Evolutionary conservation across 1,284 basidiomycete genomes (phyloP).

Genomic region (Sanghuangporus baumii): DNA sequence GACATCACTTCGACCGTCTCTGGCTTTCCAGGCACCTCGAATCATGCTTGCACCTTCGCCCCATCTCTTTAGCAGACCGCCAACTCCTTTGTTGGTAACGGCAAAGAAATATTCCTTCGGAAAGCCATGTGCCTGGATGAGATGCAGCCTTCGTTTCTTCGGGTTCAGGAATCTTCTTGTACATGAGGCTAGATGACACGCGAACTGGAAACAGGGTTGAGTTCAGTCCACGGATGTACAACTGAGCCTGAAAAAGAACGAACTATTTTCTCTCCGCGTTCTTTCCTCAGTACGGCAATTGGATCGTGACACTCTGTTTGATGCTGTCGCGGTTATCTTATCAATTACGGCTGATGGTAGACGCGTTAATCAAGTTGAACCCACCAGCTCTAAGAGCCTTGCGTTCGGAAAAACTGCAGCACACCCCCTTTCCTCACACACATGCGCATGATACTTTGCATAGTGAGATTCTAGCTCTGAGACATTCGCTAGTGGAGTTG

Average conservation of each 20-base stretch:
- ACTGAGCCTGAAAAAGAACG: constrained; percentile 28
- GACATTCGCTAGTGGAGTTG: constrained; percentile 55
- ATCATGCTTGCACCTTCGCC: constrained; percentile 76
- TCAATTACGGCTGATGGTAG: background rate
- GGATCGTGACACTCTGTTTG: constrained; percentile 86
- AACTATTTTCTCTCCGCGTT: constrained; percentile 86
- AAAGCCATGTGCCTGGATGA: constrained; percentile 77
- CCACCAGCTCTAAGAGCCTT: constrained; percentile 68
- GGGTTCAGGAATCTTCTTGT: constrained; percentile 63
- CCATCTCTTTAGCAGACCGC: constrained; percentile 67
- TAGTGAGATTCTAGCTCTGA: constrained; percentile 78
- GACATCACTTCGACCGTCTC: constrained; percentile 25
- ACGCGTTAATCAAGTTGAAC: constrained; percentile 27
- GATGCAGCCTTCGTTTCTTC: constrained; percentile 73
- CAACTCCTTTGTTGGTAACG: constrained; percentile 84
- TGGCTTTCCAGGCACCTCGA: constrained; percentile 60
- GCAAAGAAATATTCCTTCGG: constrained; percentile 86
- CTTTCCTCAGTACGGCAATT: constrained; percentile 63
- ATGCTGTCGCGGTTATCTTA: constrained; percentile 45
- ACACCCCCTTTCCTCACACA: constrained; percentile 67
- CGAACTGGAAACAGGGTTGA: constrained; percentile 50
- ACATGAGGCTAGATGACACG: constrained; percentile 71
- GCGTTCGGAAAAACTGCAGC: constrained; percentile 83
- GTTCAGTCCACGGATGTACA: constrained; percentile 3
- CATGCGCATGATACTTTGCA: constrained; percentile 75